These are phyloP conservation scores for Aspergillus panamensis DNA, from an alignment of 495 filamentous ascomycete genomes.

Conservation along the genomic window DNA sequence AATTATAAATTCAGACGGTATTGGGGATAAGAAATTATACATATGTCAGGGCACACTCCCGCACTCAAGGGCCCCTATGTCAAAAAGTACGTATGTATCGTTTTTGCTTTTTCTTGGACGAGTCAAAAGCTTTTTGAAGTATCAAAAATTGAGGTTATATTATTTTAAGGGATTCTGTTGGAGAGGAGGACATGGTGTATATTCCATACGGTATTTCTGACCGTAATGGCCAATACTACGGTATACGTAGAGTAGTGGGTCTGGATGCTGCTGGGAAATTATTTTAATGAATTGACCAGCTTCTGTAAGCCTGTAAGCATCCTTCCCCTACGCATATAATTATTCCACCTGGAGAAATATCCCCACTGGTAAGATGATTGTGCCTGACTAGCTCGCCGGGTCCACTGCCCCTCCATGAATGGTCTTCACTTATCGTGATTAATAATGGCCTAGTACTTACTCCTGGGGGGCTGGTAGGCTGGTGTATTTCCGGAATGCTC, in stretches of 20 bases:
- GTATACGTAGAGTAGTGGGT: background rate
- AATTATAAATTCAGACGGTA: background rate
- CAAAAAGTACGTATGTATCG: background rate
- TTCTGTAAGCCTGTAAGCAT: background rate
- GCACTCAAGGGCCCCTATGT: too few relatives aligned
- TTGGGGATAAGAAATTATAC: too few relatives aligned
- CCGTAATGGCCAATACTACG: background rate
- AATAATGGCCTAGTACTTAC: background rate
- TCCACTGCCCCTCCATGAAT: slow-evolving; percentile 1
- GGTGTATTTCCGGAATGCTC: too few relatives aligned
- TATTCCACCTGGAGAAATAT: background rate
- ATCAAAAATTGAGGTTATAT: too few relatives aligned
- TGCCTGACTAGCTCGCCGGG: slow-evolving; percentile 2
- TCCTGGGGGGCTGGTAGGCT: too few relatives aligned
- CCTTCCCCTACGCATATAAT: background rate
- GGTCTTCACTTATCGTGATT: background rate
- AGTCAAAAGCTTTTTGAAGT: background rate
- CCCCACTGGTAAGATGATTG: slow-evolving; percentile 6
- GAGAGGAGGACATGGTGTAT: too few relatives aligned
- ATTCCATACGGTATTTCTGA: too few relatives aligned
- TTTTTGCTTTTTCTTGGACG: background rate
- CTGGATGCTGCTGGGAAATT: background rate
- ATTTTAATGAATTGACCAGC: background rate
- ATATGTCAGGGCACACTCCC: too few relatives aligned
- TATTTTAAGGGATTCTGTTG: too few relatives aligned